phyloP scores from a whole-genome alignment of 2,329 filamentous ascomycete species.

The Ophiosphaerella herpotricha region DNA sequence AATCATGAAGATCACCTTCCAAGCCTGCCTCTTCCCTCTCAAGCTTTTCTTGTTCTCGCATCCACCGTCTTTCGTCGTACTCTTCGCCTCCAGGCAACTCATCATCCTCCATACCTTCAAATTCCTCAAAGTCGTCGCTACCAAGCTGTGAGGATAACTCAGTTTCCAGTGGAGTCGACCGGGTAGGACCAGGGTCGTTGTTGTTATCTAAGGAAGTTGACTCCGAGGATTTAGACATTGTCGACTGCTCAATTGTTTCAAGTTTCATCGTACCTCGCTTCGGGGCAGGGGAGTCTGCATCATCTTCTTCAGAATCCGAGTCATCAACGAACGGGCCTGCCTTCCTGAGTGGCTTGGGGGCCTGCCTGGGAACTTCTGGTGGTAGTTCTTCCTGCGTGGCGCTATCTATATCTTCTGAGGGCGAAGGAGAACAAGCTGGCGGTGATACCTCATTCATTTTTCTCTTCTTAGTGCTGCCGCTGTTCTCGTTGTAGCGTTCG shows the following conservation, averaged over 20 bases:
- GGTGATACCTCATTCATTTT: slow-evolving; percentile 45
- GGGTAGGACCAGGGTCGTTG: slow-evolving; percentile 3
- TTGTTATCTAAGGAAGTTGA: slow-evolving; percentile 10
- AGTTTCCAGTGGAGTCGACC: slow-evolving; percentile 43
- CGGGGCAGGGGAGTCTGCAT: slow-evolving; percentile 6
- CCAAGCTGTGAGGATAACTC: slow-evolving; percentile 54
- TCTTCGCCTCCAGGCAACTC: slow-evolving; percentile 61
- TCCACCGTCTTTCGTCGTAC: slow-evolving; percentile 63
- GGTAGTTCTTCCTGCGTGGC: slow-evolving; percentile 7
- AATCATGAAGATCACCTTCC: slow-evolving; percentile 56
- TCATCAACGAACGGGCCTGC: slow-evolving; percentile 72
- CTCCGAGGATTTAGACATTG: slow-evolving; percentile 26
- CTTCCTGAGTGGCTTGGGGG: slow-evolving; percentile 34
- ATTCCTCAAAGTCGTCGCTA: slow-evolving; percentile 56
- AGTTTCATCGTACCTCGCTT: slow-evolving; percentile 30
- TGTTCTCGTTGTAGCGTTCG: slow-evolving; percentile 51
- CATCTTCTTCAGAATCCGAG: slow-evolving; percentile 63
- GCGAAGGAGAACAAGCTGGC: slow-evolving; percentile 41
- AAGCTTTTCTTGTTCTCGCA: slow-evolving; percentile 69
- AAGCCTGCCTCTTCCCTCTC: slow-evolving; percentile 56
- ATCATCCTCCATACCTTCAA: slow-evolving; percentile 66
- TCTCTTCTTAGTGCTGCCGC: slow-evolving; percentile 49
- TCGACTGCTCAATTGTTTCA: slow-evolving; percentile 10
- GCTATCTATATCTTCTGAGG: slow-evolving; percentile 18
- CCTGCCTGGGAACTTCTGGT: slow-evolving; percentile 10